Conservation (phyloP, 2,329 filamentous ascomycete genomes). For the Sphaerulina vaccinii region DNA sequence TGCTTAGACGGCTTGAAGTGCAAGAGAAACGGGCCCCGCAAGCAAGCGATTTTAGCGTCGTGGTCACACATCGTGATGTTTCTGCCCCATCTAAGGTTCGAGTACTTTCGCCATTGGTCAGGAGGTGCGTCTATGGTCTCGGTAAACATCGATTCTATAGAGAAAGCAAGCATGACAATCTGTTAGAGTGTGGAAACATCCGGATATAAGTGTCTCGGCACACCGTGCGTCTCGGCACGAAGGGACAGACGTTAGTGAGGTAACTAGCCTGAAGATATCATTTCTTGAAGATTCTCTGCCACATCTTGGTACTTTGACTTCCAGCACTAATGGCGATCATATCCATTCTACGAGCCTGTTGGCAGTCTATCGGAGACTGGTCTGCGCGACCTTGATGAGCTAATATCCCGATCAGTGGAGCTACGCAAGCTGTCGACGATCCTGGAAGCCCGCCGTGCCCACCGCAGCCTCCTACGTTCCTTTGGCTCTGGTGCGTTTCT, state of each 20-base stretch:
- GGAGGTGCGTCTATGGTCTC: background rate
- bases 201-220: background rate
- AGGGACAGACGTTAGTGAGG: background rate
- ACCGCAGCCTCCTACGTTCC: no score
- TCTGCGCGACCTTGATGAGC: no score
- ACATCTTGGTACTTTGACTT: no score
- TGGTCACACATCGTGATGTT: background rate
- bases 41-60: background rate
- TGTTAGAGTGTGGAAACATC: background rate
- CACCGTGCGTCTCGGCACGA: background rate
- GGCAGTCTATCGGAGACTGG: no score
- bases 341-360: no score
- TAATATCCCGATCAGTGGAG: no score
- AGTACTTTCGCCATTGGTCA: background rate
- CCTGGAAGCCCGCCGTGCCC: no score
- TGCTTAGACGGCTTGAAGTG: background rate
- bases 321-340: no score
- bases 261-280: no score
- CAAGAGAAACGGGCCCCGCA: background rate
- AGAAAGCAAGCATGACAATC: background rate
- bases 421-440: no score
- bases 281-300: no score
- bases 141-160: background rate
- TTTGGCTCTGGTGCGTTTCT: no score
- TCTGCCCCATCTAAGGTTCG: background rate